Evolutionary conservation across 305 asterid genomes (phyloP).

Genomic region (Fraxinus paxiana): DNA sequence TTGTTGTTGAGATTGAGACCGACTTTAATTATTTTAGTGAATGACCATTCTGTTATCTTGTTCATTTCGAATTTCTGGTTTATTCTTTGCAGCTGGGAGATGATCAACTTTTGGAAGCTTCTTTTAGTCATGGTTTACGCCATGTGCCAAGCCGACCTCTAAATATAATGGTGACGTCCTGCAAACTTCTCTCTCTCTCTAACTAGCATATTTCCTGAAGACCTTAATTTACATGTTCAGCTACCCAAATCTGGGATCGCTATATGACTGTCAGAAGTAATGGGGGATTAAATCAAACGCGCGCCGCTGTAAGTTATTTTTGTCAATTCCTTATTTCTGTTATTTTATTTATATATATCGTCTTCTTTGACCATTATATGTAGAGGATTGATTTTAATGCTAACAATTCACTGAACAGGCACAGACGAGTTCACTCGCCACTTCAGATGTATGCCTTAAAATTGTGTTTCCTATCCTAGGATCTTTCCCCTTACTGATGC

Average conservation of each 20-base stretch:
- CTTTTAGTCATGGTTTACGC: conserved; percentile 50
- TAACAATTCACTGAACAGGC: not conserved
- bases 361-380: conserved; percentile 11
- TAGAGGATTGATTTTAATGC: not conserved
- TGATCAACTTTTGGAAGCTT: conserved; percentile 58
- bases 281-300: conserved; percentile 95
- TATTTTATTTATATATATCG: conserved; percentile 3
- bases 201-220: conserved; percentile 2
- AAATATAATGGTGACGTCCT: conserved; percentile 58
- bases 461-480: conserved; percentile 6
- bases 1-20: conserved; percentile 1
- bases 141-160: conserved; percentile 61
- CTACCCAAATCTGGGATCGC: conserved; percentile 42
- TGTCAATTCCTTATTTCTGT: conserved; percentile 7
- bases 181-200: conserved; percentile 18
- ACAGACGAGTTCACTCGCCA: not conserved
- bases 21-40: not conserved
- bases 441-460: conserved; percentile 9
- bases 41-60: conserved; percentile 5
- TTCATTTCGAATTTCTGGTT: conserved; percentile 18
- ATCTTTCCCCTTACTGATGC: conserved; percentile 1
- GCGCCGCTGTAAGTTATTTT: conserved; percentile 62
- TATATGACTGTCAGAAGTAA: conserved; percentile 79
- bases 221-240: conserved; percentile 40
- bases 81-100: conserved; percentile 41